These are phyloP conservation scores for Penicillium sp. DNA, from an alignment of 2,329 filamentous ascomycete species.

Conservation along the genomic window DNA sequence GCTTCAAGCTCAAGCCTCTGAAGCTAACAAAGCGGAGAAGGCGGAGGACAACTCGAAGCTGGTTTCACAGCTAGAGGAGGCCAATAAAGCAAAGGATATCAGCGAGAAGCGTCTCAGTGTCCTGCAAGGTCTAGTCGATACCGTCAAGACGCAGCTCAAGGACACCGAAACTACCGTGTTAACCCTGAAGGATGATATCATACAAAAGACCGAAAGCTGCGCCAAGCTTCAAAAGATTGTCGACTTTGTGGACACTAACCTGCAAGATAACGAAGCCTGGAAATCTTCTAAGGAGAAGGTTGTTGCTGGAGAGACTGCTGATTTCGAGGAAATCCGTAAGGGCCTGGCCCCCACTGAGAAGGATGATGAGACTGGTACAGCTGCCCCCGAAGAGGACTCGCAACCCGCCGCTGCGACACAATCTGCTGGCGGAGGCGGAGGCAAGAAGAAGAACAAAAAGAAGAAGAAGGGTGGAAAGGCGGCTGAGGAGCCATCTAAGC, in stretches of 20 bases:
- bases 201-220: conserved; percentile 37
- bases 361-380: conserved; percentile 9
- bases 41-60: conserved; percentile 26
- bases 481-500: conserved; percentile 37
- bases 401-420: conserved; percentile 18
- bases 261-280: conserved; percentile 39
- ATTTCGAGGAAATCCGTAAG: conserved; percentile 37
- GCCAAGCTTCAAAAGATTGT: conserved; percentile 36
- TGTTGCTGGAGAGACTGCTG: conserved; percentile 31
- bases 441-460: conserved; percentile 79
- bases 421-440: conserved; percentile 28
- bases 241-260: conserved; percentile 41
- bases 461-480: conserved; percentile 73
- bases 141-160: conserved; percentile 54
- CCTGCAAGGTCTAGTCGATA: conserved; percentile 56
- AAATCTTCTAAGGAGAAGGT: conserved; percentile 34
- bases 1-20: conserved; percentile 30
- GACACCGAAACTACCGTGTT: conserved; percentile 53
- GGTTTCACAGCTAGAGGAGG: conserved; percentile 33
- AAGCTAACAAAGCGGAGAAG: conserved; percentile 21
- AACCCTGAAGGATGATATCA: conserved; percentile 45
- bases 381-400: conserved; percentile 21
- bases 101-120: conserved; percentile 56
- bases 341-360: conserved; percentile 30
- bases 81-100: conserved; percentile 36